Conservation (phyloP, 1,139 yeast species). For the Suhomyces kunorum region DNA sequence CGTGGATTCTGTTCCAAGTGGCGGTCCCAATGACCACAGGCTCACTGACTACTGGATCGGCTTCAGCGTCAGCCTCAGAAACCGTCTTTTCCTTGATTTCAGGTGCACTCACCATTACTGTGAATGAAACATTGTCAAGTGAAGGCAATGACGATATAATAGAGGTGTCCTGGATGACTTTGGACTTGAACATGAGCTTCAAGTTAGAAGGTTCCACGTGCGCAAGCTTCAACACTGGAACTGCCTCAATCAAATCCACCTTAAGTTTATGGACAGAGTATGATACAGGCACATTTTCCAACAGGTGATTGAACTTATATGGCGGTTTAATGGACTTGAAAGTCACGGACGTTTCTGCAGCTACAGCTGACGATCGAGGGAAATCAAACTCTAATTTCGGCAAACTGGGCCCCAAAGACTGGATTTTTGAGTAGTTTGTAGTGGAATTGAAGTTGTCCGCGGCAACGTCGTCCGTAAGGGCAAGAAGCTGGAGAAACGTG, state of each 20-base stretch:
- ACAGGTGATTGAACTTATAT: slow-evolving; percentile 34
- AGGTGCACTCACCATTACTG: slow-evolving; percentile 41
- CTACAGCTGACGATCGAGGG: slow-evolving; percentile 23
- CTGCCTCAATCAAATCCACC: slow-evolving; percentile 29
- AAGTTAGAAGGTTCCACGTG: slow-evolving; percentile 33
- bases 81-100: neutral
- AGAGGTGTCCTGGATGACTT: slow-evolving; percentile 44
- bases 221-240: slow-evolving; percentile 25
- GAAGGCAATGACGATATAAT: slow-evolving; percentile 26
- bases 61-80: slow-evolving; percentile 6
- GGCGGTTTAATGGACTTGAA: slow-evolving; percentile 51
- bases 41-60: slow-evolving; percentile 22
- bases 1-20: slow-evolving; percentile 37
- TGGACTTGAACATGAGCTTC: slow-evolving; percentile 45
- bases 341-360: slow-evolving; percentile 20
- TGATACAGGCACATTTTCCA: slow-evolving; percentile 26
- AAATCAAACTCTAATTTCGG: slow-evolving; percentile 33
- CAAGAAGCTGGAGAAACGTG: slow-evolving; percentile 38
- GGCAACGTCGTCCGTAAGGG: slow-evolving; percentile 28
- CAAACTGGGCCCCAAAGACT: slow-evolving; percentile 45
- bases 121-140: slow-evolving; percentile 29
- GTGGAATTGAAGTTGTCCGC: slow-evolving; percentile 33
- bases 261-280: slow-evolving; percentile 40
- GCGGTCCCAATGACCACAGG: slow-evolving; percentile 19
- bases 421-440: slow-evolving; percentile 33